A percentile compares a stretch with the other conserved stretches of the same genome.
phyloP scores from a whole-genome alignment of 306 rosid species.

The Casuarina glauca region DNA sequence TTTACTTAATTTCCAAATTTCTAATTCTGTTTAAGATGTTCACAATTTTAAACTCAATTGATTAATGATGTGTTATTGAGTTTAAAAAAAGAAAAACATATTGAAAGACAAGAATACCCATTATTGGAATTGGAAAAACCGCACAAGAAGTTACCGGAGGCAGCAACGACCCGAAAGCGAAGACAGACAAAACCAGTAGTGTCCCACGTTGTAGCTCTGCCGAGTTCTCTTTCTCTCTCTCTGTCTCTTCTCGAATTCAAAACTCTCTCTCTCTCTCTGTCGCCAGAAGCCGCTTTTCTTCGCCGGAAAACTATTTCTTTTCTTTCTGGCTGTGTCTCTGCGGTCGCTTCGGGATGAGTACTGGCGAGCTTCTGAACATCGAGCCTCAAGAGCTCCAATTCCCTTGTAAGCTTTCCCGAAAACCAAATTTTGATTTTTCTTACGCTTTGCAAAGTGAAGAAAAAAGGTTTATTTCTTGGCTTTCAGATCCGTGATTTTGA shows the following conservation, averaged over 20 bases:
- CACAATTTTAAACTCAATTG: neutral
- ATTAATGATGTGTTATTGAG: neutral
- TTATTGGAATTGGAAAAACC: neutral
- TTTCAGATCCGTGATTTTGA: slow-evolving; percentile 34
- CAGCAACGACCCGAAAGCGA: slow-evolving; percentile 19
- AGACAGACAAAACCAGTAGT: slow-evolving; percentile 32
- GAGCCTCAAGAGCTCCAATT: slow-evolving; percentile 87
- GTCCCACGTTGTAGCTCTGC: slow-evolving; percentile 52
- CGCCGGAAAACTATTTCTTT: slow-evolving; percentile 29
- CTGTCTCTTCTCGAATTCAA: slow-evolving; percentile 24
- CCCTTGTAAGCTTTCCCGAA: slow-evolving; percentile 48
- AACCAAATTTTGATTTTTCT: neutral
- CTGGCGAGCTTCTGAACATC: slow-evolving; percentile 79
- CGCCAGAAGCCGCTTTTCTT: slow-evolving; percentile 17
- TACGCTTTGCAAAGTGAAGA: neutral
- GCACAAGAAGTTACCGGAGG: neutral
- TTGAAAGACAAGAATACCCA: slow-evolving; percentile 33
- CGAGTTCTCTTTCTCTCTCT: slow-evolving; percentile 3
- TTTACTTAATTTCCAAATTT: no score
- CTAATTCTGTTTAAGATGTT: neutral
- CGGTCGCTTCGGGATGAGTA: slow-evolving; percentile 60
- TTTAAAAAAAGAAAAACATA: neutral
- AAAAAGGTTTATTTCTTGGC: neutral
- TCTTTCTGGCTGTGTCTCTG: slow-evolving; percentile 32
- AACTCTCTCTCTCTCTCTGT: slow-evolving; percentile 18